Evolutionary conservation across 2,329 filamentous ascomycete species (phyloP).

Genomic region (Fusarium pininemorale): DNA sequence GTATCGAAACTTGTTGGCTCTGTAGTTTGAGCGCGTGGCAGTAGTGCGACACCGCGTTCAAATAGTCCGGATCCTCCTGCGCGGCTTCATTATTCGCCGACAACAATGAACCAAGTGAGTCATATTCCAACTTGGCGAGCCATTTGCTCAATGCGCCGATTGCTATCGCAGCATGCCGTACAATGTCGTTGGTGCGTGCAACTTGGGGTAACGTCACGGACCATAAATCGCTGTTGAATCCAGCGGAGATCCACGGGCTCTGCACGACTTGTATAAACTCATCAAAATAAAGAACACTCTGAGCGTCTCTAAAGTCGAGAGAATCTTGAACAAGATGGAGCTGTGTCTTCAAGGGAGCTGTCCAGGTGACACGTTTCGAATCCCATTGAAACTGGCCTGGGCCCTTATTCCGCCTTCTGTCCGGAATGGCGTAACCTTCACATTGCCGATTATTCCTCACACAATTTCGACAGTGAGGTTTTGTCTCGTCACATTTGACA

Average conservation of each 20-base stretch:
- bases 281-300: conserved; percentile 40
- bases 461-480: conserved; percentile 30
- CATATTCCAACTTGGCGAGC: background rate
- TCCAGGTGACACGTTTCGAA: conserved; percentile 16
- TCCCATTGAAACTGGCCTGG: conserved; percentile 39
- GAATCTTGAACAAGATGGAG: conserved; percentile 17
- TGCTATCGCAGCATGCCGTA: conserved; percentile 46
- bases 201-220: conserved; percentile 45
- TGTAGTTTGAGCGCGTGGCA: conserved; percentile 47
- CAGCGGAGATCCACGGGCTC: conserved; percentile 43
- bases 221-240: conserved; percentile 43
- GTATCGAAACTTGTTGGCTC: conserved; percentile 39
- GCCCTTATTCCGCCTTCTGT: background rate
- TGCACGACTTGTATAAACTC: conserved; percentile 45
- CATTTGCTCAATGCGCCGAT: conserved; percentile 44
- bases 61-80: conserved; percentile 36
- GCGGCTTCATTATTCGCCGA: background rate
- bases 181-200: conserved; percentile 36
- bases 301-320: conserved; percentile 17
- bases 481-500: conserved; percentile 37
- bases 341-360: background rate
- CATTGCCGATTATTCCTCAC: conserved; percentile 21
- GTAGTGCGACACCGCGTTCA: conserved; percentile 48
- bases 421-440: conserved; percentile 16
- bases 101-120: background rate